phyloP scores from a whole-genome alignment of 192 early-diverging fungal genomes.

The Linnemannia elongata region DNA sequence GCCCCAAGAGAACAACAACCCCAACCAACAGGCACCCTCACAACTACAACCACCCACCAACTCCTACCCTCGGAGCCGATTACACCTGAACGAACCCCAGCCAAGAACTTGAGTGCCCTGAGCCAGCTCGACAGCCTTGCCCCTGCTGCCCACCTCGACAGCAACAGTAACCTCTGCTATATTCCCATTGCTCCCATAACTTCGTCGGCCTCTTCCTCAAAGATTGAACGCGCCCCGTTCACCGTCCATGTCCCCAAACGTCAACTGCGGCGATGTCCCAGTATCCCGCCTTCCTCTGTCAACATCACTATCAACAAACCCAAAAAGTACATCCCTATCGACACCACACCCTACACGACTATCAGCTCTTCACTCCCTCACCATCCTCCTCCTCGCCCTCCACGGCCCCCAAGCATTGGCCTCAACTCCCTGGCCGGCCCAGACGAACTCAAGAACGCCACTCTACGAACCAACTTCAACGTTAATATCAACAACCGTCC shows the following conservation, averaged over 20 bases:
- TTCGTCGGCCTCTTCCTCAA: background rate
- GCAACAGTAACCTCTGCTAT: background rate
- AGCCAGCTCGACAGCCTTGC: background rate
- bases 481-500: background rate
- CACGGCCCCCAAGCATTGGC: background rate
- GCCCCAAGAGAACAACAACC: background rate
- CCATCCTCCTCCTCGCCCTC: conserved; percentile 5
- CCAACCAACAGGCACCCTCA: background rate
- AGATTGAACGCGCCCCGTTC: background rate
- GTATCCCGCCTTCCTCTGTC: background rate
- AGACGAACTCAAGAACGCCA: background rate
- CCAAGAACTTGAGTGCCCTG: background rate
- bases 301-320: background rate
- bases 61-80: conserved; percentile 29
- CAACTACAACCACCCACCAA: conserved; percentile 9
- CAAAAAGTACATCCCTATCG: conserved; percentile 15
- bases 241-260: background rate
- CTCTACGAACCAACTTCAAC: background rate
- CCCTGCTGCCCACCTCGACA: background rate
- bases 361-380: conserved; percentile 11
- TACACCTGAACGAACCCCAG: conserved; percentile 13
- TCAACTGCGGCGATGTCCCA: conserved; percentile 13
- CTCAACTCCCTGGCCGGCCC: conserved; percentile 13
- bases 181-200: background rate
- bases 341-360: conserved; percentile 21